These are phyloP conservation scores for Didymella exigua DNA, from an alignment of 2,329 filamentous ascomycete genomes.

Conservation along the genomic window DNA sequence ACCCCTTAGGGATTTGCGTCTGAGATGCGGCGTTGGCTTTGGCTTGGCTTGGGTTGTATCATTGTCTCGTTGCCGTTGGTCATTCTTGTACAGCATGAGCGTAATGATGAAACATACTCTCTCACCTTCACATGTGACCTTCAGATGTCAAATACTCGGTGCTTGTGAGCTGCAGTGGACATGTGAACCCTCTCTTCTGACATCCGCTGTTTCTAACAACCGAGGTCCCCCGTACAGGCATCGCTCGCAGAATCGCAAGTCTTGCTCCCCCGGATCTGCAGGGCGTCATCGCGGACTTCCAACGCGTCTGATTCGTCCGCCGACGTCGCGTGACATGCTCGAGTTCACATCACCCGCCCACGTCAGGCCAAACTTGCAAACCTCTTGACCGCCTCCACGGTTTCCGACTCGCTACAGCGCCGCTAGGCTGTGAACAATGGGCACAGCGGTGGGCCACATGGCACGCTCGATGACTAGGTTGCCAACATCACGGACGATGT, in stretches of 20 bases:
- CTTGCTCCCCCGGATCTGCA: slow-evolving; percentile 10
- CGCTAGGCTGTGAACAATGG: slow-evolving; percentile 14
- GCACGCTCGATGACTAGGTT: slow-evolving; percentile 7
- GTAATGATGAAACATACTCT: slow-evolving; percentile 4
- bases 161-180: background rate
- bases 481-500: background rate
- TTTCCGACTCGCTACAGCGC: slow-evolving; percentile 10
- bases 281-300: slow-evolving; percentile 19
- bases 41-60: slow-evolving; percentile 4
- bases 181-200: background rate
- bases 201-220: background rate
- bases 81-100: background rate
- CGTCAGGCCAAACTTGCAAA: slow-evolving; percentile 14
- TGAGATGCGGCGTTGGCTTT: slow-evolving; percentile 14
- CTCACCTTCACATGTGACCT: background rate
- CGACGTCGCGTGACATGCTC: slow-evolving; percentile 15
- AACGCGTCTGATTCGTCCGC: background rate
- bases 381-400: slow-evolving; percentile 13
- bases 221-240: background rate
- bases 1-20: slow-evolving; percentile 19
- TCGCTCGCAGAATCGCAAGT: slow-evolving; percentile 1
- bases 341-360: slow-evolving; percentile 16
- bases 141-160: background rate
- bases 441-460: slow-evolving; percentile 15
- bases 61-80: background rate